A percentile compares a stretch with the other conserved stretches of the same genome.
phyloP scores from a whole-genome alignment of 2,329 filamentous ascomycete genomes.

The Aspergillus clavatus region DNA sequence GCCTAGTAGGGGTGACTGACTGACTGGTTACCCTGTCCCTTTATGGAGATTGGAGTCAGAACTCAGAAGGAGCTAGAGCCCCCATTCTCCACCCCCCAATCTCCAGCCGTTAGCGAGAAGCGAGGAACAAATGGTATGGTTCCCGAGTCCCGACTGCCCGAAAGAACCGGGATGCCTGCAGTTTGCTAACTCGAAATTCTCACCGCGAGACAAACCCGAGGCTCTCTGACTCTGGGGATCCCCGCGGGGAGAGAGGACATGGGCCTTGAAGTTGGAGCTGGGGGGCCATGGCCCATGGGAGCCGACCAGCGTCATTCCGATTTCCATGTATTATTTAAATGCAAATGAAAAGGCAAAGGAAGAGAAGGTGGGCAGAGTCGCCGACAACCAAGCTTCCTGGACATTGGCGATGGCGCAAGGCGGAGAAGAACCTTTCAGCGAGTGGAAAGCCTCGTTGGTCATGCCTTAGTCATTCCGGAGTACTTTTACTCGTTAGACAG shows the following conservation, averaged over 20 bases:
- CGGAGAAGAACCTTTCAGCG: neutral
- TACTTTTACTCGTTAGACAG: too few species aligned
- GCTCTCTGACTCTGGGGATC: neutral
- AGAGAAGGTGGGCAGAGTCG: too few species aligned
- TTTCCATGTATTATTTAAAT: too few species aligned
- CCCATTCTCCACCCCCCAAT: neutral
- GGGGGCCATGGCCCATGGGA: too few species aligned
- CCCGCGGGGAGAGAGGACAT: neutral
- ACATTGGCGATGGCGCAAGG: neutral
- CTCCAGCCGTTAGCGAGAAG: neutral
- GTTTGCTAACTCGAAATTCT: neutral
- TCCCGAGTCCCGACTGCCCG: too few species aligned
- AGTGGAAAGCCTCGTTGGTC: neutral
- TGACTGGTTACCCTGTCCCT: too few species aligned
- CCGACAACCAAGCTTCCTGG: neutral
- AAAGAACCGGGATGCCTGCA: neutral
- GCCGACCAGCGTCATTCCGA: too few species aligned
- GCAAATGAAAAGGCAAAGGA: neutral
- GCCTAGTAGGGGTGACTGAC: too few species aligned
- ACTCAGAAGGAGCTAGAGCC: too few species aligned
- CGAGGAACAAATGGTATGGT: too few species aligned
- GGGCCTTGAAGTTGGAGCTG: neutral
- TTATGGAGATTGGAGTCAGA: too few species aligned
- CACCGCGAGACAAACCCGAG: neutral
- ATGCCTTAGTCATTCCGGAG: neutral